Conservation (phyloP, 352 stramenopile species). For the Phytophthora kernoviae region DNA sequence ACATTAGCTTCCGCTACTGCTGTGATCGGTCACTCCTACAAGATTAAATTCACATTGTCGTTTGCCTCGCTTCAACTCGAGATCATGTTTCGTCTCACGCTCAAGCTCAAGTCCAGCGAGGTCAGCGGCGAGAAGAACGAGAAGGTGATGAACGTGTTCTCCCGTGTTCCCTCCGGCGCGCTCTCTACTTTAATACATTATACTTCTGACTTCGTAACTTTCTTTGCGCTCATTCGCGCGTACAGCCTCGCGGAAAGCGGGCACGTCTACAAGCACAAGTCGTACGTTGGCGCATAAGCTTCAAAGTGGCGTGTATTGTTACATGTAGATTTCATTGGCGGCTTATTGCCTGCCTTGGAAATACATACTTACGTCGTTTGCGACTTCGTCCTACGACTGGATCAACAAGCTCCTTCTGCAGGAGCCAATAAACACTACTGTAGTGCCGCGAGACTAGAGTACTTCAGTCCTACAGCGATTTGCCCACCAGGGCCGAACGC, state of each 20-base stretch:
- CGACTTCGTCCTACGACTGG: slow-evolving; percentile 9
- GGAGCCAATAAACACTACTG: slow-evolving; percentile 12
- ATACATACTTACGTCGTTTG: slow-evolving; percentile 24
- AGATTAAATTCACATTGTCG: too few relatives aligned
- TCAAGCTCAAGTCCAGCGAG: too few relatives aligned
- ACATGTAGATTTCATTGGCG: slow-evolving; percentile 28
- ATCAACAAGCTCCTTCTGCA: background rate
- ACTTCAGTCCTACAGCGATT: slow-evolving; percentile 50
- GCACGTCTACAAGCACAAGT: background rate
- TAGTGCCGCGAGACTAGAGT: slow-evolving; percentile 8
- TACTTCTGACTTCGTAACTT: too few relatives aligned
- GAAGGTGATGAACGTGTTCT: too few relatives aligned
- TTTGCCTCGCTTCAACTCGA: too few relatives aligned
- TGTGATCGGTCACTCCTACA: too few relatives aligned
- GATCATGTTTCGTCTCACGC: too few relatives aligned
- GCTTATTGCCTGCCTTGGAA: slow-evolving; percentile 6
- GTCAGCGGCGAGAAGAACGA: too few relatives aligned
- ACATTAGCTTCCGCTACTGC: too few relatives aligned
- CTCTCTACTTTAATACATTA: too few relatives aligned
- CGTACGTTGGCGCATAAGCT: background rate
- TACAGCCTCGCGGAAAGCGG: background rate
- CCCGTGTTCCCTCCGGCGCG: too few relatives aligned
- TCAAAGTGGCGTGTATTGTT: slow-evolving; percentile 26
- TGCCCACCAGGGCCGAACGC: slow-evolving; percentile 67
- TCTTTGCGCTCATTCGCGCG: too few relatives aligned